Evolutionary conservation across 176 grass and related monocot species (phyloP).

Genomic region (Phoenix roebelenii): DNA sequence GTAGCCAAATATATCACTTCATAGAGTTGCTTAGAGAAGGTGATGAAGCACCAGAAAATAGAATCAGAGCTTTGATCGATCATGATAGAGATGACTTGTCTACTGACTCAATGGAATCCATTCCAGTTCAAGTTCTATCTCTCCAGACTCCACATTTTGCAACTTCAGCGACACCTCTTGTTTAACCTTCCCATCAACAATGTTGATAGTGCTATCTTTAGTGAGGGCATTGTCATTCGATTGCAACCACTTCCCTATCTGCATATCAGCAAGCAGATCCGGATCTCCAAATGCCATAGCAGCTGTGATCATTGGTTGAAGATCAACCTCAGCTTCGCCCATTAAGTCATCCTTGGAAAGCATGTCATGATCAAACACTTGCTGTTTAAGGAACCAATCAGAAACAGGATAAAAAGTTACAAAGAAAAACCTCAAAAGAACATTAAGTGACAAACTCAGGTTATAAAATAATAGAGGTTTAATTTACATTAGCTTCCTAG

Average conservation of each 20-base stretch:
- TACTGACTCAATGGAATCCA: constrained; percentile 62
- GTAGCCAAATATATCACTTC: too few species aligned
- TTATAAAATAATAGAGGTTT: too few species aligned
- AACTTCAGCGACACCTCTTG: constrained; percentile 49
- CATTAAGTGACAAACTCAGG: too few species aligned
- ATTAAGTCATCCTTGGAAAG: constrained; percentile 56
- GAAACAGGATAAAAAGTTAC: not conserved
- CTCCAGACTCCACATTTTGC: constrained; percentile 55
- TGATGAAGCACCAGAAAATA: too few species aligned
- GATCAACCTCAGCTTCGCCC: constrained; percentile 67
- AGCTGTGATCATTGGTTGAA: constrained; percentile 55
- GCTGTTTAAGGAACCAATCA: constrained; percentile 20
- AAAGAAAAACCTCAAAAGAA: too few species aligned
- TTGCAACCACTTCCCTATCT: constrained; percentile 61
- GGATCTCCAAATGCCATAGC: constrained; percentile 51
- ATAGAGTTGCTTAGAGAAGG: too few species aligned
- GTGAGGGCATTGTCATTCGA: constrained; percentile 50
- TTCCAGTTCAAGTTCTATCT: constrained; percentile 52
- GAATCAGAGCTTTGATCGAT: too few species aligned
- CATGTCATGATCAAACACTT: constrained; percentile 66
- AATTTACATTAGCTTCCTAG: too few species aligned
- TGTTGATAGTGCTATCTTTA: constrained; percentile 41
- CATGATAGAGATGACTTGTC: not conserved
- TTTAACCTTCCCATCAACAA: constrained; percentile 51
- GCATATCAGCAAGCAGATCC: constrained; percentile 43